Conservation (phyloP, 345 rosid genomes). For the Brassica rapa region DNA sequence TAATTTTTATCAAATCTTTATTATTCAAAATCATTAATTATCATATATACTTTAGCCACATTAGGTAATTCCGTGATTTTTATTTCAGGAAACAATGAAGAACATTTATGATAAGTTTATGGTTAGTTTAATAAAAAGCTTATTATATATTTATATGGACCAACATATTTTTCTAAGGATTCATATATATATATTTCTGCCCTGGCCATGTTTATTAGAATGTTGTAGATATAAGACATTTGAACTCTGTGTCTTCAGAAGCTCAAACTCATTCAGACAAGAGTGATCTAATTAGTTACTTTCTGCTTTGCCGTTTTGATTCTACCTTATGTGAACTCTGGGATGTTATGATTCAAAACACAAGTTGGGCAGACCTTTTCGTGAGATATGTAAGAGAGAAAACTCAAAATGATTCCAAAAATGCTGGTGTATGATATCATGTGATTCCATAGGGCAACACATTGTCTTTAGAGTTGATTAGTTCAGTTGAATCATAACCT, state of each 20-base stretch:
- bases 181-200: conserved; percentile 38
- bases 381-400: not conserved
- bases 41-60: too few species aligned
- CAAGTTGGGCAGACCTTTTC: not conserved
- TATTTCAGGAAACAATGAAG: too few species aligned
- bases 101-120: too few species aligned
- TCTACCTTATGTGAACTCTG: not conserved
- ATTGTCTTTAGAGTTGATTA: not conserved
- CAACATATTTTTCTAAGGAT: not conserved
- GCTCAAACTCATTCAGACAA: not conserved
- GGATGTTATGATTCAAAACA: not conserved
- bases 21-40: too few species aligned
- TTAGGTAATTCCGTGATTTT: too few species aligned
- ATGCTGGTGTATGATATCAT: too few species aligned
- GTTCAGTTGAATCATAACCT: not conserved
- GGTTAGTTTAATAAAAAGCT: too few species aligned
- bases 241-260: not conserved
- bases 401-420: too few species aligned
- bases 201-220: conserved; percentile 54
- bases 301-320: not conserved
- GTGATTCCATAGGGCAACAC: not conserved
- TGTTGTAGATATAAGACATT: not conserved
- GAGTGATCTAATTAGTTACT: not conserved
- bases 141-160: too few species aligned
- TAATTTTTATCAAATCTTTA: too few species aligned